A percentile compares a stretch with the other conserved stretches of the same genome.
phyloP scores from a whole-genome alignment of 176 grass and related monocot genomes.

The Aegilops bicornis region DNA sequence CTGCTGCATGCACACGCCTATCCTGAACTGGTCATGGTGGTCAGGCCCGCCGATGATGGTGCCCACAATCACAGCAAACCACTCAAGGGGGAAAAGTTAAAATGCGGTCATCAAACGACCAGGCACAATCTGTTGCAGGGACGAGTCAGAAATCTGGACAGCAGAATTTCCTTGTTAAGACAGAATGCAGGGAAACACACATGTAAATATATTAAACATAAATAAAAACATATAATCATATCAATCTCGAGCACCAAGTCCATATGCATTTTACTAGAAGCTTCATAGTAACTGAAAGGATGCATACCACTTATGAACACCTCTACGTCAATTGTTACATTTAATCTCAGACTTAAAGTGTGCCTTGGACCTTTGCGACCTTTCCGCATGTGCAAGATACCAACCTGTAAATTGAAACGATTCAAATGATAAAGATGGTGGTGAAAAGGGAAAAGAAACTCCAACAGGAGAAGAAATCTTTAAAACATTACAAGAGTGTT shows the following conservation, averaged over 20 bases:
- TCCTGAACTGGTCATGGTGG: too few relatives aligned
- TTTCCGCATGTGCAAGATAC: not conserved
- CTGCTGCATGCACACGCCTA: too few relatives aligned
- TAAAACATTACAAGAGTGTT: not conserved
- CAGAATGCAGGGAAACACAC: not conserved
- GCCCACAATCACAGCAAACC: too few relatives aligned
- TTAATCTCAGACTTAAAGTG: conserved; percentile 2
- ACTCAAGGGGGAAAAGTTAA: too few relatives aligned
- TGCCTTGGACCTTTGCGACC: not conserved
- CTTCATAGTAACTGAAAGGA: not conserved
- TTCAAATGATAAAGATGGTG: conserved; percentile 3
- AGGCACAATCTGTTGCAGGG: not conserved
- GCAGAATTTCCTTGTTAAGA: not conserved
- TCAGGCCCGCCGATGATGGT: too few relatives aligned
- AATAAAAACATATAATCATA: not conserved
- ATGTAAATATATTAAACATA: not conserved
- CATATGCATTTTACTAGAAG: not conserved
- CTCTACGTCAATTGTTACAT: not conserved
- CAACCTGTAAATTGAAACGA: not conserved
- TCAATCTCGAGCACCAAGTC: not conserved
- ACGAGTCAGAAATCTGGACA: not conserved
- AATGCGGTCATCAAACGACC: not conserved
- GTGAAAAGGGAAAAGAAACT: not conserved
- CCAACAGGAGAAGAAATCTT: too few relatives aligned
- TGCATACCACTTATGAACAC: not conserved